These are phyloP conservation scores for Pyrenochaeta sp. DNA, from an alignment of 2,329 filamentous ascomycete species.

Conservation along the genomic window DNA sequence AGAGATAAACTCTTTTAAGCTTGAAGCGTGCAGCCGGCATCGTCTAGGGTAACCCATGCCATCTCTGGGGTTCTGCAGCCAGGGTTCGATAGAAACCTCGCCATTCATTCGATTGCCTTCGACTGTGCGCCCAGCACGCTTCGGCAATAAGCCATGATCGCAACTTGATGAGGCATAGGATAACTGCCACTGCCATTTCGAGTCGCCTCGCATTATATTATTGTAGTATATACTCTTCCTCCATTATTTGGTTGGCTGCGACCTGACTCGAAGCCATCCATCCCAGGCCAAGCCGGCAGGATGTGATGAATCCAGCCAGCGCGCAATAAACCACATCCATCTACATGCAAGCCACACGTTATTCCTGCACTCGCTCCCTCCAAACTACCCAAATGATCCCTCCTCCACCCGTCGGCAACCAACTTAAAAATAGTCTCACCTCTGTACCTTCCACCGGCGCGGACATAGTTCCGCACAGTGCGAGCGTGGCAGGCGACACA, in stretches of 20 bases:
- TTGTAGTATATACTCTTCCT: too few species aligned
- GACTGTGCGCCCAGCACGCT: neutral
- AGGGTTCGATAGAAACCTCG: constrained; percentile 29
- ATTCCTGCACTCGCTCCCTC: constrained; percentile 22
- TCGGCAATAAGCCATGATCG: neutral
- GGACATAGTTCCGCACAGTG: constrained; percentile 16
- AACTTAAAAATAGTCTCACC: constrained; percentile 33
- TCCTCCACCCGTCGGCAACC: constrained; percentile 17
- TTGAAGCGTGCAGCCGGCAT: constrained; percentile 20
- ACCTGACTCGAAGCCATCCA: too few species aligned
- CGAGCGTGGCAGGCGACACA: constrained; percentile 32
- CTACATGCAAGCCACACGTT: constrained; percentile 35
- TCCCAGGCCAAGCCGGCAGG: constrained; percentile 24
- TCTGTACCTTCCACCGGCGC: constrained; percentile 27
- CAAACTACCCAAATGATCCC: constrained; percentile 4
- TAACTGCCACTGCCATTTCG: too few species aligned
- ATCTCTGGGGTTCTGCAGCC: constrained; percentile 26
- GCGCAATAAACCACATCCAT: constrained; percentile 10
- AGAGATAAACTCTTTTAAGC: constrained; percentile 45
- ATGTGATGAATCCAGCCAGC: neutral
- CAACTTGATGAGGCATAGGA: neutral
- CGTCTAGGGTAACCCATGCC: constrained; percentile 13
- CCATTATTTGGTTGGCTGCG: too few species aligned
- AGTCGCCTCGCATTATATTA: too few species aligned
- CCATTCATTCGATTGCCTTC: constrained; percentile 6